Evolutionary conservation across 2,329 filamentous ascomycete genomes (phyloP).

Genomic region (Aspergillus transmontanensis): DNA sequence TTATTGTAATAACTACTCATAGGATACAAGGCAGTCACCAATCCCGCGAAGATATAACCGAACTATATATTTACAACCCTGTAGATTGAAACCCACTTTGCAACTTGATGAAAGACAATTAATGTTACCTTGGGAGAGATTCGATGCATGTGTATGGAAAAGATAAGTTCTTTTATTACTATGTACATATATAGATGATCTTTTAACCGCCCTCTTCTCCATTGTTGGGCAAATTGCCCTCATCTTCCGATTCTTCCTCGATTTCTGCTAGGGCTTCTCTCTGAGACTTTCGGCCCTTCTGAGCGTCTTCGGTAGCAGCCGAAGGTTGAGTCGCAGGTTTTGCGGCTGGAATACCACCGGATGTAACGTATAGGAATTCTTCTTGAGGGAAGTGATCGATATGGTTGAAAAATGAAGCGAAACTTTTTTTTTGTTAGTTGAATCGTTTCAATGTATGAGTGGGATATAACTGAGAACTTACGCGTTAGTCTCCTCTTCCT

Average conservation of each 20-base stretch:
- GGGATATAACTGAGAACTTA: conserved; percentile 53
- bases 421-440: conserved; percentile 50
- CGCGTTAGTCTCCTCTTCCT: conserved; percentile 86
- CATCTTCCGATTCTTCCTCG: conserved; percentile 35
- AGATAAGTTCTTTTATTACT: background rate
- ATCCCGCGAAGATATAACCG: too few relatives aligned
- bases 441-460: conserved; percentile 3
- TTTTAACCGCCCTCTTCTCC: conserved; percentile 26
- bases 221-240: conserved; percentile 21
- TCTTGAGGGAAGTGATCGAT: conserved; percentile 73
- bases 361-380: conserved; percentile 75
- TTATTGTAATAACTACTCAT: too few relatives aligned
- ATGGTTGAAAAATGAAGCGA: conserved; percentile 77
- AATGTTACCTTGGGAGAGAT: background rate
- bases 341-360: conserved; percentile 66
- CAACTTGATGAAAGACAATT: too few relatives aligned
- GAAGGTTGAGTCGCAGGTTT: conserved; percentile 35
- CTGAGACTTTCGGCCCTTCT: conserved; percentile 26
- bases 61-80: too few relatives aligned
- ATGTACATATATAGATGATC: background rate
- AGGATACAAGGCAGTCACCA: too few relatives aligned
- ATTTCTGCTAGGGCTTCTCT: conserved; percentile 36
- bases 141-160: background rate
- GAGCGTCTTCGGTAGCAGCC: conserved; percentile 6
- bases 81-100: too few relatives aligned